These are phyloP conservation scores for Gaultheria prostrata DNA, from an alignment of 148 eudicot species.

Conservation along the genomic window DNA sequence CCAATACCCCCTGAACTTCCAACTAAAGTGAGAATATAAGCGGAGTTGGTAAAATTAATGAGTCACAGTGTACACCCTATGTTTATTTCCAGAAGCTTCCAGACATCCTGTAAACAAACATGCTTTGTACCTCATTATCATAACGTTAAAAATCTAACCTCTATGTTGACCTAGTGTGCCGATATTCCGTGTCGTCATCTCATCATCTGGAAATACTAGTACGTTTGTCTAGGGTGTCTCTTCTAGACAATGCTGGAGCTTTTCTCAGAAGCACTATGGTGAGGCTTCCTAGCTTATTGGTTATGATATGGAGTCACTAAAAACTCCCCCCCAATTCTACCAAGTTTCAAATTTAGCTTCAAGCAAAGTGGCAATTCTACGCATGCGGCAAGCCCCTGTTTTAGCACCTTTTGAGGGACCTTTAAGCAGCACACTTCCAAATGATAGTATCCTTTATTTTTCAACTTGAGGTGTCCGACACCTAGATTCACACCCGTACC, in stretches of 20 bases:
- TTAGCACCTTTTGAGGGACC: background rate
- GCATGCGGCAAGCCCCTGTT: background rate
- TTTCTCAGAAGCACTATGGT: background rate
- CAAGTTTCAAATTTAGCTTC: conserved; percentile 2
- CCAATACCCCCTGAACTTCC: background rate
- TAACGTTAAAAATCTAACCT: background rate
- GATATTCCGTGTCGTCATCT: background rate
- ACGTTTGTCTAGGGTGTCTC: background rate
- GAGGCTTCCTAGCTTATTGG: background rate
- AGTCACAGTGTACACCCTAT: background rate
- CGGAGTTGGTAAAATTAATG: background rate
- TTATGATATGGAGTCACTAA: background rate
- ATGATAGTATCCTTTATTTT: background rate
- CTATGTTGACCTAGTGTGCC: background rate
- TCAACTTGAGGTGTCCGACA: too few relatives aligned
- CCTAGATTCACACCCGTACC: too few relatives aligned
- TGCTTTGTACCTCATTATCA: background rate
- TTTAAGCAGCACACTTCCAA: background rate
- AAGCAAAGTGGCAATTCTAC: background rate
- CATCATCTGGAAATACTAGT: background rate
- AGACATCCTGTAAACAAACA: background rate
- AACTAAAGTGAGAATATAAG: background rate
- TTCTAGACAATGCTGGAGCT: background rate
- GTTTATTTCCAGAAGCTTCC: background rate
- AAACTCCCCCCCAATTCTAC: background rate